A percentile compares a stretch with the other conserved stretches of the same genome.
Conservation (phyloP, 345 rosid genomes). For the Raphanus raphanistrum region DNA sequence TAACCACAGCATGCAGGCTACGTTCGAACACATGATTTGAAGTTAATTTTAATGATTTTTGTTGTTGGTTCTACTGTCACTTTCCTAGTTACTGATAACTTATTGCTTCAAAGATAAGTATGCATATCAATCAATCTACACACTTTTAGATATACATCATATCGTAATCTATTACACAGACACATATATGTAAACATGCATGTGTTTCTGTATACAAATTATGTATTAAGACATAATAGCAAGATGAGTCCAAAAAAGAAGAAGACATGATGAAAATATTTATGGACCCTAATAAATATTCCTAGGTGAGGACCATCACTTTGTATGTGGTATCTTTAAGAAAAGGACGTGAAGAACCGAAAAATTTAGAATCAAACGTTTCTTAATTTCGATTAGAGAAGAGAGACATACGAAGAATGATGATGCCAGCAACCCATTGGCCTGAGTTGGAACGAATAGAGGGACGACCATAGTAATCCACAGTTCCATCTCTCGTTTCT, state of each 20-base stretch:
- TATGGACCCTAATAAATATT: constrained; percentile 1
- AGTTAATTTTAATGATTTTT: neutral
- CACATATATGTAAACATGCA: neutral
- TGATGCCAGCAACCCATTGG: constrained; percentile 72
- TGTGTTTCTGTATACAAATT: neutral
- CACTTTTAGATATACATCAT: constrained; percentile 37
- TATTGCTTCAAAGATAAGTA: constrained; percentile 33
- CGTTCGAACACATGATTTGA: constrained; percentile 30
- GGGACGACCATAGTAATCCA: constrained; percentile 69
- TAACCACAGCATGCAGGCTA: constrained; percentile 27
- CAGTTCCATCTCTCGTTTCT: constrained; percentile 69
- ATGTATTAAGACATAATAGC: neutral
- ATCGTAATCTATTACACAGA: constrained; percentile 10
- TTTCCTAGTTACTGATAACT: constrained; percentile 35
- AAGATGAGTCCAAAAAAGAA: constrained; percentile 1
- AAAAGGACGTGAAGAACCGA: constrained; percentile 25
- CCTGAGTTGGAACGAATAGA: constrained; percentile 68
- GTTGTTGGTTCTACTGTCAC: constrained; percentile 15
- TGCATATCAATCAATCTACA: constrained; percentile 31
- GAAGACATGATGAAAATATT: constrained; percentile 8
- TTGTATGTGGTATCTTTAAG: constrained; percentile 31
- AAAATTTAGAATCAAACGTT: neutral
- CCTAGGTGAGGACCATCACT: constrained; percentile 20
- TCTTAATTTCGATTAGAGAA: neutral
- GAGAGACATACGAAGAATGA: constrained; percentile 66